phyloP scores from a whole-genome alignment of 768 basidiomycete species.

The Kwoniella sp. region DNA sequence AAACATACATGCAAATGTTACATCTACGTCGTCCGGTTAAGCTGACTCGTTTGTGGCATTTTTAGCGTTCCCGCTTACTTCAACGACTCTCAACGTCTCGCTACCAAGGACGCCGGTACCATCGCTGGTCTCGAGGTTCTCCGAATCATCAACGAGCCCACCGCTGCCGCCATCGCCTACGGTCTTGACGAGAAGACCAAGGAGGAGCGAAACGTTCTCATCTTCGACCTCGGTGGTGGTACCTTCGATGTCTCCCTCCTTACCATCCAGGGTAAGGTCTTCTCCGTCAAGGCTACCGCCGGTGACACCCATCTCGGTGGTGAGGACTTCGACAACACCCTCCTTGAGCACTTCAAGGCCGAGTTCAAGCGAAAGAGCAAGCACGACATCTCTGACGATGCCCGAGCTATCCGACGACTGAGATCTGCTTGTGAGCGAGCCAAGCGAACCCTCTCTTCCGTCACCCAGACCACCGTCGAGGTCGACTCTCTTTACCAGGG shows the following conservation, averaged over 20 bases:
- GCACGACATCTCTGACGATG: slow-evolving; percentile 94
- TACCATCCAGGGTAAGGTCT: slow-evolving; percentile 96
- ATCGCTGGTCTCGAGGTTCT: slow-evolving; percentile 98
- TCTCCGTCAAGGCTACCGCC: slow-evolving; percentile 81
- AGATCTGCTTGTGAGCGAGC: slow-evolving; percentile 98
- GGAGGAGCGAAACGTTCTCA: slow-evolving; percentile 95
- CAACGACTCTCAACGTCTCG: slow-evolving; percentile 99
- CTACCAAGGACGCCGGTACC: slow-evolving; percentile 97
- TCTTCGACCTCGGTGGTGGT: slow-evolving; percentile 99
- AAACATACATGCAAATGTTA: background rate
- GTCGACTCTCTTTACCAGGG: slow-evolving; percentile 98
- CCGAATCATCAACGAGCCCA: slow-evolving; percentile 99
- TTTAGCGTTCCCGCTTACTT: slow-evolving; percentile 91
- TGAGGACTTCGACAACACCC: slow-evolving; percentile 99
- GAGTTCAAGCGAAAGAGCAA: slow-evolving; percentile 98
- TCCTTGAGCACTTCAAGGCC: slow-evolving; percentile 98
- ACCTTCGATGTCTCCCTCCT: slow-evolving; percentile 99
- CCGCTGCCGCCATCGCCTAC: slow-evolving; percentile 98
- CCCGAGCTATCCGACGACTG: slow-evolving; percentile 92
- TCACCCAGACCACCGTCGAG: slow-evolving; percentile 98
- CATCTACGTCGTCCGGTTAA: background rate
- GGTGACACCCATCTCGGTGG: slow-evolving; percentile 99
- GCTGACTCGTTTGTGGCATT: slow-evolving; percentile 16
- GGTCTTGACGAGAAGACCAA: slow-evolving; percentile 91
- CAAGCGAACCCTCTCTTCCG: slow-evolving; percentile 96